phyloP scores from a whole-genome alignment of 148 eudicot genomes.

The Mesembryanthemum crystallinum region DNA sequence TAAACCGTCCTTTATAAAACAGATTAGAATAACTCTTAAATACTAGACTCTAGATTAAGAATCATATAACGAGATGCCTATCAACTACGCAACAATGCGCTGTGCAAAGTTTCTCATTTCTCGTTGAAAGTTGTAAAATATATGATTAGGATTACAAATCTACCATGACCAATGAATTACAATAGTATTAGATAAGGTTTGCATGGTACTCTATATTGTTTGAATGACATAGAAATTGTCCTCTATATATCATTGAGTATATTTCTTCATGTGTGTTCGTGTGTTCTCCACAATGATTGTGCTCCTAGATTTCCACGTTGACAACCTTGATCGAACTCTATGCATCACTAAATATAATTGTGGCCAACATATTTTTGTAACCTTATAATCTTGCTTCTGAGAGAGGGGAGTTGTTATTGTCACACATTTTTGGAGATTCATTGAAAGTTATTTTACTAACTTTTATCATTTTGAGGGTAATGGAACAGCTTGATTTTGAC shows the following conservation, averaged over 20 bases:
- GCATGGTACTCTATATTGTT: constrained; percentile 17
- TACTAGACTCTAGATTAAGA: too few species aligned
- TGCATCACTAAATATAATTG: not conserved
- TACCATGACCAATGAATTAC: constrained; percentile 25
- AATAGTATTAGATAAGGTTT: constrained; percentile 30
- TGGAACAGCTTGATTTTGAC: constrained; percentile 14
- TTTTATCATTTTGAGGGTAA: too few species aligned
- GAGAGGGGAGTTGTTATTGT: too few species aligned
- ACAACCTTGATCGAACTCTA: constrained; percentile 4
- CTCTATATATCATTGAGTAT: constrained; percentile 1
- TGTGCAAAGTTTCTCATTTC: too few species aligned
- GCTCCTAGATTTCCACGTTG: constrained; percentile 31
- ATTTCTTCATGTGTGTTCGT: constrained; percentile 25
- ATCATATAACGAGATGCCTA: too few species aligned
- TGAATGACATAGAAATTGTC: constrained; percentile 5
- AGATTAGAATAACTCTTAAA: too few species aligned
- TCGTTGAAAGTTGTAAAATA: not conserved
- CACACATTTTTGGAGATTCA: too few species aligned
- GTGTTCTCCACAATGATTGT: constrained; percentile 34
- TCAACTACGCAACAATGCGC: too few species aligned
- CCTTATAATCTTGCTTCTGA: not conserved
- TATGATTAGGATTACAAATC: constrained; percentile 22
- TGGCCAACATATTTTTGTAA: not conserved
- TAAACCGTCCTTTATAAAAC: too few species aligned
- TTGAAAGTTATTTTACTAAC: too few species aligned